Percentiles rank a stretch among this genome's conserved stretches.
phyloP scores from a whole-genome alignment of 2,329 filamentous ascomycete genomes.

The Xenosphaeropsis pyriputrescens region DNA sequence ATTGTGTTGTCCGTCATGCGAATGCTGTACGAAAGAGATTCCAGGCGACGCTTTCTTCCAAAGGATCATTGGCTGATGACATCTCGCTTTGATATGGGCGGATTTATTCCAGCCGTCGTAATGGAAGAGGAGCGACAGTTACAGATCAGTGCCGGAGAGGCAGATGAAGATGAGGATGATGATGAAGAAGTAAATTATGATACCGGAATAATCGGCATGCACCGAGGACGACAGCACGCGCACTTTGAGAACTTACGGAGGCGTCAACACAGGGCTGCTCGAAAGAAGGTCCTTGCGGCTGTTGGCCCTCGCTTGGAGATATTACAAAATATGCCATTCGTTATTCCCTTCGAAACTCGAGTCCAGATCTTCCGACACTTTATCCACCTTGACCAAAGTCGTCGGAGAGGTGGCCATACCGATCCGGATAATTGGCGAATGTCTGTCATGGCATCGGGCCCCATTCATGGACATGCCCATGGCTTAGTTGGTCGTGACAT shows the following conservation, averaged over 20 bases:
- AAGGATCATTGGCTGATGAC: conserved; percentile 92
- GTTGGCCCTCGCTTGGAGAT: conserved; percentile 82
- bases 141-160: conserved; percentile 47
- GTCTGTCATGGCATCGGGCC: conserved; percentile 24
- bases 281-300: conserved; percentile 59
- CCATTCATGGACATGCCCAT: conserved; percentile 1
- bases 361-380: conserved; percentile 92
- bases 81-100: conserved; percentile 69
- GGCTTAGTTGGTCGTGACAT: conserved; percentile 18
- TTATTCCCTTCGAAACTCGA: conserved; percentile 81
- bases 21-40: conserved; percentile 89
- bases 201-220: conserved; percentile 31
- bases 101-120: conserved; percentile 77
- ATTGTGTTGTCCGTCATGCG: conserved; percentile 67
- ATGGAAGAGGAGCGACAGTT: conserved; percentile 72
- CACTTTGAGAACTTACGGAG: conserved; percentile 45
- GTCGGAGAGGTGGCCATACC: conserved; percentile 54
- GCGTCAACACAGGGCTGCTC: conserved; percentile 50
- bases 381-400: conserved; percentile 66
- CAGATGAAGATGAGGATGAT: conserved; percentile 32
- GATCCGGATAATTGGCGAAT: conserved; percentile 67
- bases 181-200: conserved; percentile 20
- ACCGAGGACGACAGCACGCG: conserved; percentile 45
- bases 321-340: conserved; percentile 90
- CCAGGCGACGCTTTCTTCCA: conserved; percentile 70